Evolutionary conservation across 2,329 filamentous ascomycete species (phyloP).

Genomic region (Ilyonectria mors-panacis): DNA sequence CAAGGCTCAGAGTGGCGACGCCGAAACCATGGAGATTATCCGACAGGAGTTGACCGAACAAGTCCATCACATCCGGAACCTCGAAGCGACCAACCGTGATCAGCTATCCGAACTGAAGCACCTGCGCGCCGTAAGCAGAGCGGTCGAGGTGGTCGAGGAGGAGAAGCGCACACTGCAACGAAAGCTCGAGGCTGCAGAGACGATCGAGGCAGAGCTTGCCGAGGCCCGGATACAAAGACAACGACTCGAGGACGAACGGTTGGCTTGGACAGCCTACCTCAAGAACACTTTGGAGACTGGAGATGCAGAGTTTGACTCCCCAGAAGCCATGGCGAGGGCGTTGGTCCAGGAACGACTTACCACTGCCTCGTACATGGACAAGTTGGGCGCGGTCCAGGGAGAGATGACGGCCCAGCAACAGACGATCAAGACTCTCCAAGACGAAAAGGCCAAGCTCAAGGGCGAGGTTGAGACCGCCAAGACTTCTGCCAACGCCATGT

Average conservation of each 20-base stretch:
- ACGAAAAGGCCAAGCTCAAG: constrained; percentile 75
- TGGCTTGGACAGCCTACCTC: constrained; percentile 89
- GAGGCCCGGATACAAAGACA: constrained; percentile 88
- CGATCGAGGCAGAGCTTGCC: constrained; percentile 81
- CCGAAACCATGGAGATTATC: constrained; percentile 87
- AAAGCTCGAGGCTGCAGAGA: constrained; percentile 81
- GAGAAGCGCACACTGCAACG: constrained; percentile 89
- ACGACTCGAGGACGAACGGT: constrained; percentile 88
- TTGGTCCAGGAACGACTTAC: constrained; percentile 87
- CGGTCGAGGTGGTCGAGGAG: constrained; percentile 94
- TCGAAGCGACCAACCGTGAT: constrained; percentile 86
- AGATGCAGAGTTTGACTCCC: constrained; percentile 85
- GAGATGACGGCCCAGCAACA: constrained; percentile 84
- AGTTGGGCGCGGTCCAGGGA: constrained; percentile 82
- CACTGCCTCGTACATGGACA: constrained; percentile 84
- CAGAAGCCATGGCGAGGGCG: constrained; percentile 88
- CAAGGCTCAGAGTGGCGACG: constrained; percentile 89
- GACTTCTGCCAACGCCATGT: constrained; percentile 60
- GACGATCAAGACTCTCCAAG: constrained; percentile 79
- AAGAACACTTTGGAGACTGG: constrained; percentile 75
- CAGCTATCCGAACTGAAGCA: constrained; percentile 85
- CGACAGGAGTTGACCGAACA: constrained; percentile 92
- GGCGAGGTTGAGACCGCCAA: constrained; percentile 81
- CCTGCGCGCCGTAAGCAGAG: constrained; percentile 84
- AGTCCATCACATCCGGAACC: constrained; percentile 87